Conservation (phyloP, 139 green algal genomes). For the Asterochloris sp. region DNA sequence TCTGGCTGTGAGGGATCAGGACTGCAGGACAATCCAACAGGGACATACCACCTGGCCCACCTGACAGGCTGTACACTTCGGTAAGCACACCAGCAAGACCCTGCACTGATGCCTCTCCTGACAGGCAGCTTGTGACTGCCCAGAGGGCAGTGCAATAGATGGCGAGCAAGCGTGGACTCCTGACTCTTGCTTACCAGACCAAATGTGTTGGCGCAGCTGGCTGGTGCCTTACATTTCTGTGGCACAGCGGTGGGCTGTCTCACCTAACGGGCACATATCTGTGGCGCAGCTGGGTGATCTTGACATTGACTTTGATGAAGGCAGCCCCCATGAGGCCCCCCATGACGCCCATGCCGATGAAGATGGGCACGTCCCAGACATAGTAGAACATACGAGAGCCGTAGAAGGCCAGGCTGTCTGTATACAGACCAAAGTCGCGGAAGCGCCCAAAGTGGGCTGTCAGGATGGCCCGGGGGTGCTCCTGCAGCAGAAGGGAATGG, state of each 20-base stretch:
- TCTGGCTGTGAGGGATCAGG: background rate
- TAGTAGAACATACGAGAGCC: conserved; percentile 55
- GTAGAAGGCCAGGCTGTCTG: conserved; percentile 50
- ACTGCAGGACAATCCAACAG: no score
- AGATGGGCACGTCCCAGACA: conserved; percentile 66
- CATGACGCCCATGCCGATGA: conserved; percentile 50
- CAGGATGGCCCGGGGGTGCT: conserved; percentile 17
- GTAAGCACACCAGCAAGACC: no score
- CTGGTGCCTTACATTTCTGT: no score
- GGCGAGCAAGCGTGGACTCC: no score
- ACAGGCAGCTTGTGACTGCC: no score
- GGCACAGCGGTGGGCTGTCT: background rate
- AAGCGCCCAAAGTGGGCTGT: conserved; percentile 24
- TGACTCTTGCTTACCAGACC: background rate
- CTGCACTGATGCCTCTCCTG: no score
- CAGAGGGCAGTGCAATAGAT: no score
- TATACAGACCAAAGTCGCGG: conserved; percentile 62
- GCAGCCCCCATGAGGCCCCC: conserved; percentile 52
- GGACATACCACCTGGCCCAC: no score
- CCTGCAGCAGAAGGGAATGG: background rate
- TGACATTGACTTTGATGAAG: conserved; percentile 45
- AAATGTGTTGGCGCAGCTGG: background rate
- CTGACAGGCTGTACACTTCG: no score
- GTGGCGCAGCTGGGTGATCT: conserved; percentile 29
- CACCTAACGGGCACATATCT: conserved; percentile 22